phyloP scores from a whole-genome alignment of 768 basidiomycete genomes.

The Pleurotus ostreatus region DNA sequence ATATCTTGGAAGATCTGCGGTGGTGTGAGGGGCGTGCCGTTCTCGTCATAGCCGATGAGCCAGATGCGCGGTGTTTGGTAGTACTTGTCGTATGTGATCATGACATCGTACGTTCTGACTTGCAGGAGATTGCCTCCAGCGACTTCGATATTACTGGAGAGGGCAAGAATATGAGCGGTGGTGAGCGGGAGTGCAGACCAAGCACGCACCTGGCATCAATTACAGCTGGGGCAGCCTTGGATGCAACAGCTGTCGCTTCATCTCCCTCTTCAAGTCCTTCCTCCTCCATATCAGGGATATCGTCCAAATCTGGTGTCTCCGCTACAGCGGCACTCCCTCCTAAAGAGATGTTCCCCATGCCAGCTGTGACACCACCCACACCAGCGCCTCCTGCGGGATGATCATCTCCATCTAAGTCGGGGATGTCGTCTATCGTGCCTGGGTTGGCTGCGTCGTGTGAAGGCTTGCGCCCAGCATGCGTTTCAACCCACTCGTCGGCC shows the following conservation, averaged over 20 bases:
- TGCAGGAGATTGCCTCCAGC: slow-evolving; percentile 84
- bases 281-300: slow-evolving; percentile 99
- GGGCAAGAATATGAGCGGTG: slow-evolving; percentile 6
- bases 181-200: not conserved
- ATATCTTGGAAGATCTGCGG: slow-evolving; percentile 96
- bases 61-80: slow-evolving; percentile 98
- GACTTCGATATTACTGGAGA: slow-evolving; percentile 52
- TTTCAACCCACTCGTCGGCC: slow-evolving; percentile 97
- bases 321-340: slow-evolving; percentile 23
- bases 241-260: slow-evolving; percentile 68
- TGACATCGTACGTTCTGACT: slow-evolving; percentile 98
- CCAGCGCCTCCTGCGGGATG: slow-evolving; percentile 23
- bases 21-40: slow-evolving; percentile 83
- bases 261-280: slow-evolving; percentile 88
- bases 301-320: slow-evolving; percentile 86
- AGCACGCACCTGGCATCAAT: slow-evolving; percentile 47
- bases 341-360: slow-evolving; percentile 45
- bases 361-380: slow-evolving; percentile 35
- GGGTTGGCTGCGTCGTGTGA: slow-evolving; percentile 53
- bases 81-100: slow-evolving; percentile 99
- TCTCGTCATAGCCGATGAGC: slow-evolving; percentile 98
- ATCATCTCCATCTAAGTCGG: slow-evolving; percentile 64
- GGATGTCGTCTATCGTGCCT: slow-evolving; percentile 79
- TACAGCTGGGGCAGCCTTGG: slow-evolving; percentile 34
- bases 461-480: slow-evolving; percentile 77